Evolutionary conservation across 2,329 filamentous ascomycete species (phyloP), one percentile per base, ranked within the genome.

Genomic region (Chrysoporthe cubensis): DNA sequence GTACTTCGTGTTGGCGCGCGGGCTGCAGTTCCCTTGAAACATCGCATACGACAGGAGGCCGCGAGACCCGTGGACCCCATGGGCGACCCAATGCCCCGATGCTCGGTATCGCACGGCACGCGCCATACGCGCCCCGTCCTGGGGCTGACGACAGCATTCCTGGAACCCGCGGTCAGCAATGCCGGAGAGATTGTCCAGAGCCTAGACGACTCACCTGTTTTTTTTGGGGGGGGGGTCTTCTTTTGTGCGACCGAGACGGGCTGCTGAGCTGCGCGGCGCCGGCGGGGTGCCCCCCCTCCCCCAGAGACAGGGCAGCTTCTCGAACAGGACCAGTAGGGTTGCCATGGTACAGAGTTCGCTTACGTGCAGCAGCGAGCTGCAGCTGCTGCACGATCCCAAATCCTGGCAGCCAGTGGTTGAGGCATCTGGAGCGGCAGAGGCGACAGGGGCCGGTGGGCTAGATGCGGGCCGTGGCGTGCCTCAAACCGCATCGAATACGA

Each of bases 401-500:
- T 60, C 57, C 57, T 60, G 2, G 48, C 48, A 52, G 21, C 21
- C 21, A 52, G 48, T 52, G 5, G 48, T 52, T 52, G n/a, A 13
- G 21, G 21, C 32, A 32, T 5, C 50, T 54, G 50, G 50, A 32
- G 32, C 50, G 50, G 11, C 50, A 52, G n/a, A 52, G 57, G 57
- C 37, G 37, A 43, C 57, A 60, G 57, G 57, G 57, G 37, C 21
- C 57, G 21, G 21, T 40, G 37, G 57, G 18, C 57, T 59, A 43
- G 57, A 43, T 21, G 37, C 44, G 50, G 50, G 40, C 57, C 57
- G 57, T 44, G 57, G 37, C 57, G 57, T 42, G 57, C 57, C 57
- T 60, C 57, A 60, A 60, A 13, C 57, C 40, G n/a, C n/a, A 4
- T 42, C 18, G 57, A 44, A 60, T 60, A 60, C 57, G 57, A 60